Base-by-base conservation (phyloP, 2,329 filamentous ascomycete genomes). In the Aureobasidium vineae region DNA sequence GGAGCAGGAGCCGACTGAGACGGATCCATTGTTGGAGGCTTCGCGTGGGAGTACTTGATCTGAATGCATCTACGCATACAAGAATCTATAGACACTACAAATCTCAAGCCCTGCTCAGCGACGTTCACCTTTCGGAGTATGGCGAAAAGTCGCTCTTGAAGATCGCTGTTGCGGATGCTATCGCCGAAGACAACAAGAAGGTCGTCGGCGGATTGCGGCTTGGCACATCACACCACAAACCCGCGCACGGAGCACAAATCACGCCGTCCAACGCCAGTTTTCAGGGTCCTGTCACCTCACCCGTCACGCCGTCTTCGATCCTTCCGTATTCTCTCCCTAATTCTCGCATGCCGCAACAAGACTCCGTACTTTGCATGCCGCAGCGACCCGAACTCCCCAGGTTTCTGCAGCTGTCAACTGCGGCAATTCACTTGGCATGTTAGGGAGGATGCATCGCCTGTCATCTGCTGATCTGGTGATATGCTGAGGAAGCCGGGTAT, bases 391-490 rank as follows among this genome's bases (percentile, higher is more conserved):
- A 38, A 2, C 1, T 50, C 26, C 19, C 38, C 36, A 63, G 45
- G 2, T 63, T 21, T 19, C 8, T 53, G 28, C 4, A 28, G 10
- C 36, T 63, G 49, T 49, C 36, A 28, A 28, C 5, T 21, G 21
- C 36, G 45, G 19, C 2, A 21, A 3, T 16, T 8, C 31, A 2
- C 26, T 43, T 53, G 50, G 38, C 38, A 19, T 15, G 31, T 2
- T 19, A 15, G 28, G 50, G 38, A 65, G 38, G 16, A 21, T 5
- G 4, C 23, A 26, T 54, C 47, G 21, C 61, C 33, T 64, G 49
- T 54, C 50, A 65, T 47, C 49, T 65, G 61, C 38, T 65, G 61
- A 65, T 56, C 61, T 65, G 49, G 38, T 65, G 49, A 56, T 47
- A 6, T 19, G 16, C 13, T 19, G 26, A 28, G 19, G 23, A 28